Evolutionary conservation across 1,284 basidiomycete genomes (phyloP), one percentile per base, ranked within the genome.

Genomic region (Rhodotorula sp.): DNA sequence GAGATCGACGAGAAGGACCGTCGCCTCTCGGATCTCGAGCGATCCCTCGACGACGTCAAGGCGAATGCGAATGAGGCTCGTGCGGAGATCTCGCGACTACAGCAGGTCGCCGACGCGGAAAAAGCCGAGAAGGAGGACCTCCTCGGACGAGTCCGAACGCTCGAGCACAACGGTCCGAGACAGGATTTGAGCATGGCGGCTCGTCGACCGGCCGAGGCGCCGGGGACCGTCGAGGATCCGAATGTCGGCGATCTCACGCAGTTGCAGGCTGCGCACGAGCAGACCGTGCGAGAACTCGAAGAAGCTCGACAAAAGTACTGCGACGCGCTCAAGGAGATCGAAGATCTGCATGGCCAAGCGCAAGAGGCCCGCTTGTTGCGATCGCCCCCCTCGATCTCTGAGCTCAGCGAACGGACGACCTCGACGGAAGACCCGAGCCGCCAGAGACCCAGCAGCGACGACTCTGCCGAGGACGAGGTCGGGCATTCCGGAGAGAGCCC

Each of bases 271-370:
- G 92, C 77, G 86, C 88, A 57, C 61, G 66, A 64, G 5, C 87
- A 88, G 28, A 92, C 92, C 1, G 85, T 94, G 16, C 84, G 87
- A 3, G 90, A 94, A 78, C 85, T 95, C 43, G 88, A 91, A 15
- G 84, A 86, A 3, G 86, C 95, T 50, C 89, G 90, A 7, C 82
- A 83, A 55, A 93, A 93, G 80, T 95, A 95, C 80, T 88, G 89
- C 50, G 90, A 95, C 75, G 90, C 93, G n/a, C 85, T 95, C 43
- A 86, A 86, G 68, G 91, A 94, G 80, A 93, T 97, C 72, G 90
- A 90, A 19, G 91, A 93, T 74, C 85, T 97, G 59, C 77, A 77
- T 48, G 34, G 68, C n/a, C 64, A 72, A 56, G 65, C 74, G 26
- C 56, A 68, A 21, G 70, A 77, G 56, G 66, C 64, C 19, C 70